A percentile compares a stretch with the other conserved stretches of the same genome.
These are phyloP conservation scores for Mallotus nudiflorus DNA, from an alignment of 345 rosid species.

Conservation along the genomic window DNA sequence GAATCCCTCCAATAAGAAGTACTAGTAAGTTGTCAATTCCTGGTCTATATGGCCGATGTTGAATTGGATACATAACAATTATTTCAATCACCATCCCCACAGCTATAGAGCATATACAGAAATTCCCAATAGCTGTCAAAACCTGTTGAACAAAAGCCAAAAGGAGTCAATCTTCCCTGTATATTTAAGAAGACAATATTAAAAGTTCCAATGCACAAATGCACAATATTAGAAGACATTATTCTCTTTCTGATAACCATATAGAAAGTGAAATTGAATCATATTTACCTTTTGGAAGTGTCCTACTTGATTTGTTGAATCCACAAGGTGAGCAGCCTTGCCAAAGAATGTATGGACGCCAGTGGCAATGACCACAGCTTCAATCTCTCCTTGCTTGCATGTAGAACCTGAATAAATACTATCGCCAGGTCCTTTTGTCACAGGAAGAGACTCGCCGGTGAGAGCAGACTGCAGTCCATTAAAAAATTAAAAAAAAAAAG, in stretches of 20 bases:
- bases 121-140: constrained; percentile 84
- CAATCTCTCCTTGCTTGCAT: constrained; percentile 92
- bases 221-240: too few species aligned
- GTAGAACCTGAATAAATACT: constrained; percentile 88
- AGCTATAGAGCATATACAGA: constrained; percentile 88
- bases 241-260: neutral
- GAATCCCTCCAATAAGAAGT: constrained; percentile 68
- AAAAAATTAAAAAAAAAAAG: neutral
- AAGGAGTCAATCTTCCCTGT: neutral
- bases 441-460: constrained; percentile 92
- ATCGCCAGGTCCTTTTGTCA: constrained; percentile 79
- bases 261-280: neutral
- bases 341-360: constrained; percentile 94
- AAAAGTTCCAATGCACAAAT: too few species aligned
- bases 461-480: constrained; percentile 54
- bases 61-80: constrained; percentile 86
- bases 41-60: constrained; percentile 69
- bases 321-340: constrained; percentile 92
- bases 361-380: constrained; percentile 85
- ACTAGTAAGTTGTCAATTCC: constrained; percentile 84
- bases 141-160: constrained; percentile 42
- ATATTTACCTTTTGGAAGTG: constrained; percentile 70
- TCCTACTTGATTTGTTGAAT: constrained; percentile 86
- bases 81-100: constrained; percentile 78
- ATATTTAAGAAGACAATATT: neutral